Evolutionary conservation across 805 yeast species (phyloP).

Genomic region (Saccharomycopsis guyanensis): DNA sequence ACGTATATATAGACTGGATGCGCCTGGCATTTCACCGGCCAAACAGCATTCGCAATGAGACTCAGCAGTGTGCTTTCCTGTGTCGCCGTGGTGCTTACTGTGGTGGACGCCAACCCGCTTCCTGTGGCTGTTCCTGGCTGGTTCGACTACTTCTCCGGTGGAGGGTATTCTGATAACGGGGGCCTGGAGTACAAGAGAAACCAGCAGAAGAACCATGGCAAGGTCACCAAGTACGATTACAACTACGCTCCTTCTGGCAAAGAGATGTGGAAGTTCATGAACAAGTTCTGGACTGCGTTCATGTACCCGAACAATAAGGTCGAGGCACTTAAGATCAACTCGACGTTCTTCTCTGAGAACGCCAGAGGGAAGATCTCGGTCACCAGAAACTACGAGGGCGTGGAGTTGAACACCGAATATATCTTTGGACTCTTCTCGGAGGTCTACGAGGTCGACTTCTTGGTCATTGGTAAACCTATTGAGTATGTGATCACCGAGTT

Average conservation of each 20-base stretch:
- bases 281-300: slow-evolving; percentile 26
- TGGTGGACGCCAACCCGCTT: neutral
- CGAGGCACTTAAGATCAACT: slow-evolving; percentile 23
- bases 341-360: slow-evolving; percentile 22
- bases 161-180: no score
- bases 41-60: no score
- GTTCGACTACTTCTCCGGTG: neutral
- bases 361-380: slow-evolving; percentile 22
- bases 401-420: slow-evolving; percentile 25
- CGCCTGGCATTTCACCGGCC: no score
- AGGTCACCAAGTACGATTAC: neutral
- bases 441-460: slow-evolving; percentile 12
- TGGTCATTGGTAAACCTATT: slow-evolving; percentile 21
- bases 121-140: neutral
- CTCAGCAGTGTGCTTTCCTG: no score
- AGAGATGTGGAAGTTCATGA: slow-evolving; percentile 3
- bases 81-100: no score
- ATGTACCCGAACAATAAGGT: slow-evolving; percentile 19
- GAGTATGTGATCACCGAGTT: slow-evolving; percentile 20
- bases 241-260: neutral
- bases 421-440: slow-evolving; percentile 23
- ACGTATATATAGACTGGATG: no score
- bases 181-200: no score
- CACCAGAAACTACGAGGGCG: slow-evolving; percentile 24
- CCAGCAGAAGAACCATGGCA: no score